Percentiles rank a stretch among this genome's conserved stretches.
Conservation (phyloP, 805 yeast species). For the Sugiyamaella boreocaroliniensis region DNA sequence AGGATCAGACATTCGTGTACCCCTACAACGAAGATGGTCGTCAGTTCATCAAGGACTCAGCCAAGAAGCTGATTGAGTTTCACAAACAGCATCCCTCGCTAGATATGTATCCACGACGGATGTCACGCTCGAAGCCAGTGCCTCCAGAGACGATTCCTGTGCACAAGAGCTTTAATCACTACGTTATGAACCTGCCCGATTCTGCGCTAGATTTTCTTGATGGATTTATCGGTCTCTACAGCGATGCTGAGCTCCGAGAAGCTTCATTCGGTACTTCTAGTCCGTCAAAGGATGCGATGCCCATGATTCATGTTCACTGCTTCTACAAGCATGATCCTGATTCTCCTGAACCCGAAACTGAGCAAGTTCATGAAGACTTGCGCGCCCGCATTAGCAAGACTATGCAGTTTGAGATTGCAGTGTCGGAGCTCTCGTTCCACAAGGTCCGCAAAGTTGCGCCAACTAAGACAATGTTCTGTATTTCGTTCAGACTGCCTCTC, state of each 20-base stretch:
- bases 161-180: slow-evolving; percentile 56
- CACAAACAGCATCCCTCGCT: slow-evolving; percentile 29
- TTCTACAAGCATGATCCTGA: slow-evolving; percentile 80
- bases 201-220: slow-evolving; percentile 78
- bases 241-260: slow-evolving; percentile 25
- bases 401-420: slow-evolving; percentile 40
- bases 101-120: slow-evolving; percentile 20
- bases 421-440: slow-evolving; percentile 56
- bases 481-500: slow-evolving; percentile 56
- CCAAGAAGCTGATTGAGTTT: slow-evolving; percentile 46
- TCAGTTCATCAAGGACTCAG: slow-evolving; percentile 61
- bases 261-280: slow-evolving; percentile 12
- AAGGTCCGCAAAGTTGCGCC: slow-evolving; percentile 93
- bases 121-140: slow-evolving; percentile 34
- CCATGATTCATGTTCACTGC: slow-evolving; percentile 78
- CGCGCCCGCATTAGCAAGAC: slow-evolving; percentile 45
- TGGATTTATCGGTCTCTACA: slow-evolving; percentile 68
- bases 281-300: slow-evolving; percentile 39
- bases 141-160: slow-evolving; percentile 32
- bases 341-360: slow-evolving; percentile 63
- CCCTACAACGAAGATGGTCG: slow-evolving; percentile 77
- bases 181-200: slow-evolving; percentile 94
- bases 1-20: slow-evolving; percentile 51
- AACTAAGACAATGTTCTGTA: slow-evolving; percentile 92
- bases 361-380: slow-evolving; percentile 62